These are phyloP conservation scores for Diaporthe australafricana DNA, from an alignment of 2,329 filamentous ascomycete genomes.

Conservation along the genomic window DNA sequence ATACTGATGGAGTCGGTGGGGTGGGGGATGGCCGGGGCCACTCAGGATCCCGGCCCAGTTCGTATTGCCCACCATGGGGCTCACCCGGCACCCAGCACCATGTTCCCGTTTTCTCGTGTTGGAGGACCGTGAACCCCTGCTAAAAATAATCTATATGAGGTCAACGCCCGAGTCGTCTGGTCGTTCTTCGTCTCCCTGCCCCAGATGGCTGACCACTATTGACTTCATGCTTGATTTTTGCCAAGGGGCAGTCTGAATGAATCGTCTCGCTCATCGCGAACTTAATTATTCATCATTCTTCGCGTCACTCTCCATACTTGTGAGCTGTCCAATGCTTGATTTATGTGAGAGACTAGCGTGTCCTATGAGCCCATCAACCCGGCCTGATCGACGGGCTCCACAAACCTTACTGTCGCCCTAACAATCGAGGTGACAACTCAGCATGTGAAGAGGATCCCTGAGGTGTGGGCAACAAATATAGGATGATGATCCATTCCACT, in stretches of 20 bases:
- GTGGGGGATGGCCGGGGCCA: slow-evolving; percentile 15
- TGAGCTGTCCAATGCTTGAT: not conserved
- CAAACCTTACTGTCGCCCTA: slow-evolving; percentile 20
- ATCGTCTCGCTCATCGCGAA: slow-evolving; percentile 16
- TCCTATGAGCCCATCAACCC: not conserved
- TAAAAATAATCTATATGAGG: slow-evolving; percentile 38
- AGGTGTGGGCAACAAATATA: slow-evolving; percentile 8
- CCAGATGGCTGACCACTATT: not conserved
- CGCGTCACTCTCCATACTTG: not conserved
- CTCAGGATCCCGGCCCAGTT: slow-evolving; percentile 23
- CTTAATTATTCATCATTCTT: slow-evolving; percentile 15
- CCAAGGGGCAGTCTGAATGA: slow-evolving; percentile 5
- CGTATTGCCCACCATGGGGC: slow-evolving; percentile 24
- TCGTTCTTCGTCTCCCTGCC: not conserved
- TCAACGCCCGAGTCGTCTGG: slow-evolving; percentile 30
- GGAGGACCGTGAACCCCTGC: slow-evolving; percentile 30
- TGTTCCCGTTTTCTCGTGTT: slow-evolving; percentile 39
- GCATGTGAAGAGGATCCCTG: slow-evolving; percentile 20
- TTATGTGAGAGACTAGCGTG: slow-evolving; percentile 10
- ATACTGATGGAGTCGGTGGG: slow-evolving; percentile 5
- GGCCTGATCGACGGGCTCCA: slow-evolving; percentile 20
- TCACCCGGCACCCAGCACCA: slow-evolving; percentile 24
- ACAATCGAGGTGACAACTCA: slow-evolving; percentile 18
- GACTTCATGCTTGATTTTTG: not conserved
- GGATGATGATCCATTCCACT: slow-evolving; percentile 16